Evolutionary conservation across 345 rosid species (phyloP).

Genomic region (Salix suchowensis): DNA sequence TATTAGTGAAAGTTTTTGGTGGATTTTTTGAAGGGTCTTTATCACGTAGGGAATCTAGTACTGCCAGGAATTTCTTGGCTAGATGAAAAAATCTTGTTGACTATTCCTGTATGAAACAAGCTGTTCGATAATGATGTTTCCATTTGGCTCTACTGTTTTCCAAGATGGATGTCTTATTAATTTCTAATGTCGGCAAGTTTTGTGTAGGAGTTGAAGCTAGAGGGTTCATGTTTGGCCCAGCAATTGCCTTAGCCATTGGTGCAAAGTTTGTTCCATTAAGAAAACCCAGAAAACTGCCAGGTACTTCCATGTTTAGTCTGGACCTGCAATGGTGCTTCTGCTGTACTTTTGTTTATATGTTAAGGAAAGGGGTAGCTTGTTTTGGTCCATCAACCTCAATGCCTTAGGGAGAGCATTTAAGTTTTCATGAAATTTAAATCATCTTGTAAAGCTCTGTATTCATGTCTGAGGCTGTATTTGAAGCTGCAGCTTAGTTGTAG

Average conservation of each 20-base stretch:
- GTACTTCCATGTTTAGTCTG: conserved; percentile 18
- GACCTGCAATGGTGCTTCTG: background rate
- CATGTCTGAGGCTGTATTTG: background rate
- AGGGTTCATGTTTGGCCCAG: conserved; percentile 89
- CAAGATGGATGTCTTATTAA: background rate
- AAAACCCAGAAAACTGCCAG: conserved; percentile 81
- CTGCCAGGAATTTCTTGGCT: background rate
- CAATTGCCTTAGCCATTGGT: conserved; percentile 87
- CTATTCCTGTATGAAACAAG: background rate
- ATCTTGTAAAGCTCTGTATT: background rate
- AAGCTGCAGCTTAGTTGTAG: too few relatives aligned
- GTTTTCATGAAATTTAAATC: background rate
- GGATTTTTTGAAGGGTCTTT: background rate
- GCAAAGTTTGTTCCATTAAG: conserved; percentile 89
- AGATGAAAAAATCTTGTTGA: background rate
- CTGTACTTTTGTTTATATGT: background rate
- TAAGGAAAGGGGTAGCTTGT: background rate
- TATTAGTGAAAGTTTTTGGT: background rate
- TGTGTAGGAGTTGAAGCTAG: conserved; percentile 77
- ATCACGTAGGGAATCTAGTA: background rate
- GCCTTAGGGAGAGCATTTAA: background rate
- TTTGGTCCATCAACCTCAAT: background rate
- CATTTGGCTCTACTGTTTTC: background rate
- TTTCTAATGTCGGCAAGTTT: background rate
- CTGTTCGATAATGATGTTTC: background rate